Evolutionary conservation across 2,329 filamentous ascomycete species (phyloP), one percentile per base, ranked within the genome.

Genomic region (Colletotrichum agaves): DNA sequence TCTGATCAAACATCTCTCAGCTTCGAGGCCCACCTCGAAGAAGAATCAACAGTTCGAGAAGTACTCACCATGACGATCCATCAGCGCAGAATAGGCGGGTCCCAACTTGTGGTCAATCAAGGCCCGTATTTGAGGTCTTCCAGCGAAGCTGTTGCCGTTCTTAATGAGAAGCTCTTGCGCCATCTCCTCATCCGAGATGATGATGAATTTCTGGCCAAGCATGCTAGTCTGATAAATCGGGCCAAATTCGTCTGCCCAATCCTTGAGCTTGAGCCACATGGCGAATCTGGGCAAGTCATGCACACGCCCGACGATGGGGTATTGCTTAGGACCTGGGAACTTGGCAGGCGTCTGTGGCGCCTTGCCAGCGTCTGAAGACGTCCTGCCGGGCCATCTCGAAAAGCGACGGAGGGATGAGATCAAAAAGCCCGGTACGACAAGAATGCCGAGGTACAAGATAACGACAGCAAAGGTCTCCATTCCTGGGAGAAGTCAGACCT

Each of bases 221-320:
- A 78, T 78, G 49, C 75, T 78, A 5, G 79, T 82, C 72, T 82
- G 76, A 72, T 80, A 83, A 68, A 83, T 82, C 3, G 81, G 81
- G 0, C 81, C 81, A 53, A 79, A 76, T 17, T 74, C 74, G 58
- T 81, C 77, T 12, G 79, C 79, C 81, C 81, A 83, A 69, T 83
- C 80, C 70, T 82, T 81, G 73, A 85, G 84, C 75, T 85, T 85
- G 71, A 84, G 78, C 83, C 83, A 85, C 73, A 84, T 75, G 21
- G 75, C 75, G 64, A 83, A 81, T 46, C 80, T 78, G 8, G 83
- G 80, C 2, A 85, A 71, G 67, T 85, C 83, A 70, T 85, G 83
- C 13, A 85, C 78, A 53, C 83, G 80, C 33, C 83, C 83, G 17
- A 85, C 75, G 21, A 85, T 72, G 43, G 83, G 83, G 60, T 80